phyloP scores from a whole-genome alignment of 2,329 filamentous ascomycete genomes.

The Pseudogymnoascus sp. region DNA sequence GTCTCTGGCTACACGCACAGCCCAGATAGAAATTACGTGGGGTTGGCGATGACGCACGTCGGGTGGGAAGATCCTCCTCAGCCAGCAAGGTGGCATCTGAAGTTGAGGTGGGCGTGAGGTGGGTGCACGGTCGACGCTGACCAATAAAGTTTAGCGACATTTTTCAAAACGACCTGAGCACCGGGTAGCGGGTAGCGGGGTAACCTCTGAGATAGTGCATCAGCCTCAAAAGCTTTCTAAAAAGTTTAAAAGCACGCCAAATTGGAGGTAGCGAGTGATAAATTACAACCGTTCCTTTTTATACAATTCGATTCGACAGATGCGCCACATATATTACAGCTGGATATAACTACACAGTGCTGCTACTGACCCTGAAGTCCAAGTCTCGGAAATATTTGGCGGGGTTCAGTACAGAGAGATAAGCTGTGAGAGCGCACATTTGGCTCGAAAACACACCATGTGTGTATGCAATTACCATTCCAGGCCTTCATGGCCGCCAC shows the following conservation, averaged over 20 bases:
- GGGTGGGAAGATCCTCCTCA: neutral
- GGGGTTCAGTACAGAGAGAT: neutral
- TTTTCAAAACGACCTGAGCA: neutral
- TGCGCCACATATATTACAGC: neutral
- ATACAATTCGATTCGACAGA: neutral
- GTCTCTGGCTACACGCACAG: neutral
- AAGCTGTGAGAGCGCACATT: neutral
- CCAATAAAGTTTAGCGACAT: neutral
- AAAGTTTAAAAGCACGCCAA: neutral
- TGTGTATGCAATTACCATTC: slow-evolving; percentile 21
- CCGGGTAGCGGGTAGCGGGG: neutral
- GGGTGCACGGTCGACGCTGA: neutral
- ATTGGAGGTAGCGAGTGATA: neutral
- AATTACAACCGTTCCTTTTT: neutral
- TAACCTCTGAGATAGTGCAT: neutral
- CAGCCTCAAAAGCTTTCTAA: neutral
- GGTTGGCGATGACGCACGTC: slow-evolving; percentile 2
- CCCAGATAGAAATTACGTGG: neutral
- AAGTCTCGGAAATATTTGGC: neutral
- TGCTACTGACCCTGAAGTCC: neutral
- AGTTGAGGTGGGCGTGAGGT: neutral
- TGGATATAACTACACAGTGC: neutral
- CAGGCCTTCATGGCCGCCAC: slow-evolving; percentile 18
- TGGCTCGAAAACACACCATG: neutral
- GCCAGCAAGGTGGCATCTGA: slow-evolving; percentile 7